Conservation (phyloP, 305 asterid genomes). For the Fraxinus platypoda region DNA sequence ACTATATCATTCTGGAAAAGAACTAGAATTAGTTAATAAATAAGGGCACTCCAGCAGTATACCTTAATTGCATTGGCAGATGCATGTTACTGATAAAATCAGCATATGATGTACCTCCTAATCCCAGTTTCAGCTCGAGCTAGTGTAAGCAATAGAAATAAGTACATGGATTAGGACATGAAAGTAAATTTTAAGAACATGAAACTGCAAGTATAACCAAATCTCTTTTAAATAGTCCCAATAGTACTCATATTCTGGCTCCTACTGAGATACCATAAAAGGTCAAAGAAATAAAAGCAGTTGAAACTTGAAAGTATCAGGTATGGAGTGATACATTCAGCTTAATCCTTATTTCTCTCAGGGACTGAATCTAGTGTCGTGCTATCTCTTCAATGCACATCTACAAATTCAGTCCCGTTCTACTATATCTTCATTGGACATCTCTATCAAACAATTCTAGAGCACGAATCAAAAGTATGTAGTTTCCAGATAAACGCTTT, state of each 20-base stretch:
- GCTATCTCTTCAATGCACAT: not conserved
- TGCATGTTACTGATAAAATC: conserved; percentile 83
- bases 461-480: not conserved
- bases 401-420: not conserved
- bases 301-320: not conserved
- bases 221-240: not conserved
- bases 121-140: conserved; percentile 90
- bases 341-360: not conserved
- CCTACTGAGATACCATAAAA: not conserved
- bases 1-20: not conserved
- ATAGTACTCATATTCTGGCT: not conserved
- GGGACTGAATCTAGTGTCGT: not conserved
- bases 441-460: not conserved
- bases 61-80: conserved; percentile 97
- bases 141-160: conserved; percentile 30
- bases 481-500: not conserved
- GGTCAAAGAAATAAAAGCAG: conserved; percentile 2
- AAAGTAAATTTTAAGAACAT: not conserved
- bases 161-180: conserved; percentile 16
- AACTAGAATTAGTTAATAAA: conserved; percentile 10
- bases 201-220: not conserved
- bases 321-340: not conserved
- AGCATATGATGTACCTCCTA: conserved; percentile 93
- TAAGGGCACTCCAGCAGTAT: conserved; percentile 16
- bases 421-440: not conserved